These are phyloP conservation scores for Aspergillus pseudoglaucus DNA, from an alignment of 2,329 filamentous ascomycete species.

Conservation along the genomic window DNA sequence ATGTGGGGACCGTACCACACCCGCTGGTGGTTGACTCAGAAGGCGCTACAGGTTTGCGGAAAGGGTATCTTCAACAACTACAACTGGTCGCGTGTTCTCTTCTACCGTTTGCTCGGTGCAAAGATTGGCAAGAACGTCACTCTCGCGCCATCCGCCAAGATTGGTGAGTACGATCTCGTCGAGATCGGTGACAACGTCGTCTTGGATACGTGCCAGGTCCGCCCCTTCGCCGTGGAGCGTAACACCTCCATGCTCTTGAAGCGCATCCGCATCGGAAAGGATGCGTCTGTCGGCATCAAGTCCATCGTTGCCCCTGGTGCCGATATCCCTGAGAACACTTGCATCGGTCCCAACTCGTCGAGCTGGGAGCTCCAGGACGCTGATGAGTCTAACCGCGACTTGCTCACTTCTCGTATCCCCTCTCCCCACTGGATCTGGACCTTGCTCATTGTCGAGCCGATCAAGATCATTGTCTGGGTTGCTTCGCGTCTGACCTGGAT, in stretches of 20 bases:
- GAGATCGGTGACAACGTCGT: conserved; percentile 46
- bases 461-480: conserved; percentile 36
- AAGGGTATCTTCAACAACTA: conserved; percentile 20
- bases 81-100: conserved; percentile 38
- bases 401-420: conserved; percentile 33
- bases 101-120: conserved; percentile 49
- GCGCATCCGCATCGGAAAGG: conserved; percentile 44
- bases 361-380: conserved; percentile 46
- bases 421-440: conserved; percentile 42
- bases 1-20: conserved; percentile 57
- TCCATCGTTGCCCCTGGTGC: conserved; percentile 49
- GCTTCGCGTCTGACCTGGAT: conserved; percentile 42
- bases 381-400: conserved; percentile 45
- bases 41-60: conserved; percentile 46
- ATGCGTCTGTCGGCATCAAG: conserved; percentile 43
- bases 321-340: conserved; percentile 43
- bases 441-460: conserved; percentile 39
- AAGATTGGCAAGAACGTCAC: conserved; percentile 48
- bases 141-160: conserved; percentile 35
- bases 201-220: conserved; percentile 43
- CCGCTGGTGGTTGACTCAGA: conserved; percentile 54
- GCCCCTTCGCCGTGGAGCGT: conserved; percentile 51
- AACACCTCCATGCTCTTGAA: conserved; percentile 55
- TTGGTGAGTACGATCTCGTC: conserved; percentile 55
- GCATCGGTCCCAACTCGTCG: conserved; percentile 52